phyloP scores from a whole-genome alignment of 2,329 filamentous ascomycete genomes.

The Calcarisporium arbuscula region DNA sequence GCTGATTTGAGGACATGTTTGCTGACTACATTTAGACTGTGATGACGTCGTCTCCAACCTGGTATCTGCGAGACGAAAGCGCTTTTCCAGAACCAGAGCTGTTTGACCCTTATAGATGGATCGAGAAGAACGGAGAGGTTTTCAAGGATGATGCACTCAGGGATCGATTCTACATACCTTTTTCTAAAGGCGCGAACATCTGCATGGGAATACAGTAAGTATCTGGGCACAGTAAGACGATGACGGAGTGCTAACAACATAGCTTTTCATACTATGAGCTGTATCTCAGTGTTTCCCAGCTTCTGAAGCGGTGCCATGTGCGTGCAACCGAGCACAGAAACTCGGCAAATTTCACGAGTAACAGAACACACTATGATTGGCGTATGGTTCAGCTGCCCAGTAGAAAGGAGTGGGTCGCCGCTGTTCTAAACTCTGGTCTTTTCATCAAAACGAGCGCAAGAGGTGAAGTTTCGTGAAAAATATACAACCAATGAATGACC shows the following conservation, averaged over 20 bases:
- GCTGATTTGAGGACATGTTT: neutral
- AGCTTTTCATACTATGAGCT: conserved; percentile 14
- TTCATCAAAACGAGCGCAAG: no score
- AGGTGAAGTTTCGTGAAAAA: no score
- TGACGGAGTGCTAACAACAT: neutral
- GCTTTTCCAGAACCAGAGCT: conserved; percentile 18
- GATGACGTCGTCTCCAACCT: conserved; percentile 21
- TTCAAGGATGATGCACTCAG: conserved; percentile 12
- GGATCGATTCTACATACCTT: conserved; percentile 22
- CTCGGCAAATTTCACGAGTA: no score
- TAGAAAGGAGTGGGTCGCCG: conserved; percentile 17
- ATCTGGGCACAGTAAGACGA: neutral
- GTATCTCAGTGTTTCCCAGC: conserved; percentile 9
- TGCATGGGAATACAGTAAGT: conserved; percentile 22
- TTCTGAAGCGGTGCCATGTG: conserved; percentile 1
- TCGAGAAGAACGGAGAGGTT: conserved; percentile 5
- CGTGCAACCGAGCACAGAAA: no score
- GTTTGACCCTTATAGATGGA: conserved; percentile 20
- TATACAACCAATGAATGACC: no score
- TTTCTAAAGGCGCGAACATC: conserved; percentile 20
- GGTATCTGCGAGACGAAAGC: conserved; percentile 20
- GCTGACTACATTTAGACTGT: conserved; percentile 11
- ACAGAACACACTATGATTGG: conserved; percentile 7
- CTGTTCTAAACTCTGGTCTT: no score
- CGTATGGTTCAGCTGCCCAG: conserved; percentile 12